Evolutionary conservation across 2,329 filamentous ascomycete genomes (phyloP), one percentile per base, ranked within the genome.

Genomic region (Cytospora chrysosperma): DNA sequence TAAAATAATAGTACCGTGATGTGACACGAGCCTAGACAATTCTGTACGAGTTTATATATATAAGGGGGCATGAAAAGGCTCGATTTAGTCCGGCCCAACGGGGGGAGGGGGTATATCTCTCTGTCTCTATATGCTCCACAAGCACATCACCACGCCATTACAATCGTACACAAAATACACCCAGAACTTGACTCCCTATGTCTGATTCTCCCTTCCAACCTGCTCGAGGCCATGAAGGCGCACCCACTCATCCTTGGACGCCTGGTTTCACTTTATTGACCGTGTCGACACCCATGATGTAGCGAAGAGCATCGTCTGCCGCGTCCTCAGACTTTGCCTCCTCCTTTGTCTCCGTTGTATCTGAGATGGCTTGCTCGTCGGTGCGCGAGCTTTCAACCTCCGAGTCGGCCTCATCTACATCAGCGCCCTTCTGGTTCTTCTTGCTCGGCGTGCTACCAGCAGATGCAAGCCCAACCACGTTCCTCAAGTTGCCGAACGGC

Each of bases 401-500:
- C 15, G 12, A 19, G 4, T 17, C 10, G 15, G 13, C 15, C 21
- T 47, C n/a, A 27, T 61, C 58, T 4, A 4, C 7, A 19, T 21
- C 28, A 6, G 10, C 15, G 3, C 13, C 28, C 15, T 34, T 58
- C 56, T 56, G 49, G 3, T 21, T 28, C 37, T 55, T 47, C 27
- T 57, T 61, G n/a, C 24, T 32, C 28, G 61, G 64, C 27, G 61
- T 21, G 26, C 62, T 63, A 15, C 62, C 64, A 15, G 61, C 63
- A 12, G 75, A 73, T n/a, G 80, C 79, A 58, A 86, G 69, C 3
- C 81, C 81, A 15, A 87, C 81, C 5, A 89, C 85, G 67, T 89
- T 87, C 73, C 88, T 86, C 78, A 99, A 75, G 61, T 86, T 96
- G 1, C 95, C 95, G 79, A 99, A 99, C 37, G 88, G 87, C 71